These are phyloP conservation scores for Tuctoria greenei DNA, from an alignment of 176 grass and related monocot genomes.

Conservation along the genomic window DNA sequence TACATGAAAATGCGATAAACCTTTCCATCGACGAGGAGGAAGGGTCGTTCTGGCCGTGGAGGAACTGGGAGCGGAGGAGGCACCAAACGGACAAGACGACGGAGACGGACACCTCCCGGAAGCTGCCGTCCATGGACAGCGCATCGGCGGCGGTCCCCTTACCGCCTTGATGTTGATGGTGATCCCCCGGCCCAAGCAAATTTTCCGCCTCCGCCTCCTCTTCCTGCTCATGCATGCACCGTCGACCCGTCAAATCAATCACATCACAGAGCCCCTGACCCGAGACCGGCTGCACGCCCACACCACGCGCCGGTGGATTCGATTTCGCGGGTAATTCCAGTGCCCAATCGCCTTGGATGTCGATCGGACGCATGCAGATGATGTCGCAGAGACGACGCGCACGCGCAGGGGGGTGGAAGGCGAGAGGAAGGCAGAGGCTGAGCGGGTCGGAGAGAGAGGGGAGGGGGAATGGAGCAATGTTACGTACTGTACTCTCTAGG, in stretches of 20 bases:
- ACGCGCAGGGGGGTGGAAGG: background rate
- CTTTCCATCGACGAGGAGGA: background rate
- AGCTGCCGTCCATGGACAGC: slow-evolving; percentile 57
- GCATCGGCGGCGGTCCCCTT: slow-evolving; percentile 32
- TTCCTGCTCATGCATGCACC: slow-evolving; percentile 61
- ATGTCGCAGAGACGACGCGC: too few species aligned
- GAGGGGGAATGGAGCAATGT: background rate
- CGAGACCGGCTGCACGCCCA: too few species aligned
- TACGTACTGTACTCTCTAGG: too few species aligned
- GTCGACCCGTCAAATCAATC: background rate
- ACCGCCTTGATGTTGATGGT: too few species aligned
- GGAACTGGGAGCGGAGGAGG: slow-evolving; percentile 58
- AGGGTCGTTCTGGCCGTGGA: slow-evolving; percentile 42
- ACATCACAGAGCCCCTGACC: too few species aligned
- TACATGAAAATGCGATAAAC: background rate
- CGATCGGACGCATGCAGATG: background rate
- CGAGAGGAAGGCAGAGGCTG: background rate
- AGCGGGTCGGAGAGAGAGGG: background rate
- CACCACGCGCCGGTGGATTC: too few species aligned
- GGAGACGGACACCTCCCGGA: slow-evolving; percentile 70
- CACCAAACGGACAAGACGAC: slow-evolving; percentile 71
- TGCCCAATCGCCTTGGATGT: background rate
- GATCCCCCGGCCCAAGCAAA: too few species aligned
- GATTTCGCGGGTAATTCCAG: background rate
- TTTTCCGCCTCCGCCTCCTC: slow-evolving; percentile 45